Evolutionary conservation across 2,329 filamentous ascomycete genomes (phyloP), one percentile per base, ranked within the genome.

Genomic region (Apiospora kogelbergensis): DNA sequence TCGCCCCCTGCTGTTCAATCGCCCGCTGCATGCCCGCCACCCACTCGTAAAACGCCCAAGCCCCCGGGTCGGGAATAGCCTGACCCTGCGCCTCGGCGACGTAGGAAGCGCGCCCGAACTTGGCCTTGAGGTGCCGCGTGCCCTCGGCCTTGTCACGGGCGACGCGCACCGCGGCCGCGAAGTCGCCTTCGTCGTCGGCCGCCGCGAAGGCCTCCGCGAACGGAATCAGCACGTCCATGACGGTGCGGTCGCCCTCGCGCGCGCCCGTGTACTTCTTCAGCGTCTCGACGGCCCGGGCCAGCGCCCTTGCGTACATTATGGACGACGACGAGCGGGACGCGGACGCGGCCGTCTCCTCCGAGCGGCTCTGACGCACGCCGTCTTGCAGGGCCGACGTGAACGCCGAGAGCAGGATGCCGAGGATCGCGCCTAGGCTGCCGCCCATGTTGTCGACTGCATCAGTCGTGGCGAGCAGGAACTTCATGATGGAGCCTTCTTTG

Each of bases 111-210:
- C 76, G 71, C 1, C 76, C 76, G 60, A 78, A 76, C 53, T 71
- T 72, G 1, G 76, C 72, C 66, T 76, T 75, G 53, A 78, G 70
- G 63, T 72, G 74, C 3, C 70, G 71, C 2, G 76, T 77, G 0
- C 71, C 76, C 68, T 77, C 75, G 3, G 76, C 76, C 71, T 76
- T 78, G n/a, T 76, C 72, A 5, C 68, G 70, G 3, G 76, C 76
- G 1, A 75, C 72, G 33, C 70, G 68, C 26, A 72, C 89, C 88
- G 70, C 89, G 17, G 67, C 67, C 24, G 65, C 57, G 41, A 74
- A 71, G 63, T 73, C 69, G 15, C 63, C n/a, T n/a, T n/a, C n/a
- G n/a, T n/a, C 63, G 20, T 44, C 53, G 17, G 68, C 70, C 57
- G 65, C 24, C 13, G 68, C 71, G 60, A 74, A 74, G 6, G 67